Percentiles rank a stretch among this genome's conserved stretches.
These are phyloP conservation scores for Rhizopus arrhizus DNA, from an alignment of 371 early-diverging fungal genomes.

Conservation along the genomic window DNA sequence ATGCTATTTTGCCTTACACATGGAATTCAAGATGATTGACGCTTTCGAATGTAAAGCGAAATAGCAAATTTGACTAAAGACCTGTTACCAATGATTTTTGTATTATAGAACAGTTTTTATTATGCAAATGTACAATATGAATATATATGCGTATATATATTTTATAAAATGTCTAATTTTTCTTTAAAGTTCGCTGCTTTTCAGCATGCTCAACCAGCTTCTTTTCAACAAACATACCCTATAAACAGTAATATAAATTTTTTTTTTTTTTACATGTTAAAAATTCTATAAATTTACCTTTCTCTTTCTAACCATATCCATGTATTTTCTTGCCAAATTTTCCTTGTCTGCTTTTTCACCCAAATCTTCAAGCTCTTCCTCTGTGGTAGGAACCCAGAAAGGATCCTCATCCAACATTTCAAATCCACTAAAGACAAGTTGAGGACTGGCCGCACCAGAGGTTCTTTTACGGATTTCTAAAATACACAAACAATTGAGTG, in stretches of 20 bases:
- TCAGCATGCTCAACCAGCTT: constrained; percentile 93
- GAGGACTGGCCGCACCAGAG: constrained; percentile 93
- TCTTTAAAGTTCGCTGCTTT: constrained; percentile 90
- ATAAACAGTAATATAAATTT: constrained; percentile 25
- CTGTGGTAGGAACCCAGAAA: constrained; percentile 97
- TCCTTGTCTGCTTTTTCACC: constrained; percentile 96
- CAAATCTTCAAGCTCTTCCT: constrained; percentile 95
- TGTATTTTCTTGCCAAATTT: constrained; percentile 93
- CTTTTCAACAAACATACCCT: constrained; percentile 73
- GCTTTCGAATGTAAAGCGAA: too few species aligned
- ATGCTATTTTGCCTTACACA: too few species aligned
- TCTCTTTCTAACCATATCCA: constrained; percentile 92
- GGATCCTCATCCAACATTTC: constrained; percentile 93
- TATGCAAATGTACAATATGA: neutral
- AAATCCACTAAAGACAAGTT: constrained; percentile 90
- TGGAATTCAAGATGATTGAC: too few species aligned
- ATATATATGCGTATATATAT: too few species aligned
- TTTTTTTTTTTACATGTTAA: neutral
- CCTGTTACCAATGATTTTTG: too few species aligned
- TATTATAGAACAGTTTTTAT: too few species aligned
- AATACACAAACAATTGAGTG: neutral
- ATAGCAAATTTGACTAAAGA: too few species aligned
- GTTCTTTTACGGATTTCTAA: constrained; percentile 90
- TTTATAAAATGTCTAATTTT: constrained; percentile 22
- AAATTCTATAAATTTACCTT: constrained; percentile 59